phyloP scores from a whole-genome alignment of 2,329 filamentous ascomycete species.

The Metarhizium album region DNA sequence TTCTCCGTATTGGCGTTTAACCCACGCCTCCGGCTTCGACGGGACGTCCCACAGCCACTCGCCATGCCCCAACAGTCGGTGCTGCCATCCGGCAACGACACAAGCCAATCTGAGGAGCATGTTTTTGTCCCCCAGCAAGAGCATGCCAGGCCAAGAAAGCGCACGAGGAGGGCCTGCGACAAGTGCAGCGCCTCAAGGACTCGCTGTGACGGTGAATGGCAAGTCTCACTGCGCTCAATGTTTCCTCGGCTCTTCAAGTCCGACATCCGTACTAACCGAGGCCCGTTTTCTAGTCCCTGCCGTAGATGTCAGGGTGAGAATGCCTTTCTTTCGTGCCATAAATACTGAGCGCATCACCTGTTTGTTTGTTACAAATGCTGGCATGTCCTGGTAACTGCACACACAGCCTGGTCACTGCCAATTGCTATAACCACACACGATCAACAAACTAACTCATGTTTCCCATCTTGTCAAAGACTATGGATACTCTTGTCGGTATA shows the following conservation, averaged over 20 bases:
- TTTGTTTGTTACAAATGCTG: neutral
- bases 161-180: constrained; percentile 20
- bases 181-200: constrained; percentile 28
- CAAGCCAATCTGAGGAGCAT: neutral
- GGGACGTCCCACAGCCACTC: no score
- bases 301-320: constrained; percentile 25
- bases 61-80: neutral
- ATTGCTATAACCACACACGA: neutral
- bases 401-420: neutral
- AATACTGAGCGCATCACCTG: neutral
- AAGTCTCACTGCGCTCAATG: constrained; percentile 13
- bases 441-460: neutral
- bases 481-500: constrained; percentile 26
- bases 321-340: neutral
- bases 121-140: constrained; percentile 2
- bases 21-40: no score
- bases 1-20: neutral
- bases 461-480: constrained; percentile 19
- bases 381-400: neutral
- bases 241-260: neutral
- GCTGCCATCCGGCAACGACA: neutral
- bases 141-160: constrained; percentile 17
- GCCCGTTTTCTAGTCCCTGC: constrained; percentile 13
- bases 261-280: neutral
- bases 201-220: constrained; percentile 34